A percentile compares a stretch with the other conserved stretches of the same genome.
These are phyloP conservation scores for Biscogniauxia marginata DNA, from an alignment of 2,329 filamentous ascomycete species.

Conservation along the genomic window DNA sequence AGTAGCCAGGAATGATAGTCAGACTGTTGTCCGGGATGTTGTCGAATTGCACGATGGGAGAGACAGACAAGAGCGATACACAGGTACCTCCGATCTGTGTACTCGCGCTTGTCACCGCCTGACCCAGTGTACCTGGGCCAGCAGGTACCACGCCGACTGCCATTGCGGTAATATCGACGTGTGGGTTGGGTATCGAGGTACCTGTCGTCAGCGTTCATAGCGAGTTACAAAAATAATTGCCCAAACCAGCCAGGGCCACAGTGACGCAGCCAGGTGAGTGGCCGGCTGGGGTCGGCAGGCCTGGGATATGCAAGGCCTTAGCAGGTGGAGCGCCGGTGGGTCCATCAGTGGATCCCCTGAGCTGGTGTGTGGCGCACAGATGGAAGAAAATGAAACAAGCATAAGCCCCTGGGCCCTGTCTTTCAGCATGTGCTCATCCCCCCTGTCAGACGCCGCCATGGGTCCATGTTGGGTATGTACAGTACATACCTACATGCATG, in stretches of 20 bases:
- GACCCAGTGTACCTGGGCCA: constrained; percentile 21
- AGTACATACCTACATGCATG: neutral
- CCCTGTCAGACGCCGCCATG: neutral
- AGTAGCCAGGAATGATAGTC: constrained; percentile 22
- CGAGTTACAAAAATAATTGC: constrained; percentile 33
- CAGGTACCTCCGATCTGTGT: constrained; percentile 18
- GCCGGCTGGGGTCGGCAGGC: neutral
- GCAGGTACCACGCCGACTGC: constrained; percentile 22
- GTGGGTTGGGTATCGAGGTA: constrained; percentile 22
- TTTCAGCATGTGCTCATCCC: constrained; percentile 14
- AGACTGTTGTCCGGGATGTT: constrained; percentile 10
- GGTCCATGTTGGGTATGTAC: neutral
- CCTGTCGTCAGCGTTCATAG: constrained; percentile 22
- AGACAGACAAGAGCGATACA: constrained; percentile 22
- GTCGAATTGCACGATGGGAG: constrained; percentile 8
- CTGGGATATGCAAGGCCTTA: constrained; percentile 3
- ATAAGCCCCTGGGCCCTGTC: constrained; percentile 30
- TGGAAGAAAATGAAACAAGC: constrained; percentile 36
- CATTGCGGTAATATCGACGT: constrained; percentile 21
- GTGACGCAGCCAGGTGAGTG: constrained; percentile 28
- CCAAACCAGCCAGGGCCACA: constrained; percentile 23
- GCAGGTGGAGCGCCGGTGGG: neutral
- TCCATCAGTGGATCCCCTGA: neutral
- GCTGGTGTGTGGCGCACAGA: constrained; percentile 4
- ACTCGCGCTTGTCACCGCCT: constrained; percentile 30